phyloP scores from a whole-genome alignment of 1,284 basidiomycete genomes.

The Abortiporus biennis region DNA sequence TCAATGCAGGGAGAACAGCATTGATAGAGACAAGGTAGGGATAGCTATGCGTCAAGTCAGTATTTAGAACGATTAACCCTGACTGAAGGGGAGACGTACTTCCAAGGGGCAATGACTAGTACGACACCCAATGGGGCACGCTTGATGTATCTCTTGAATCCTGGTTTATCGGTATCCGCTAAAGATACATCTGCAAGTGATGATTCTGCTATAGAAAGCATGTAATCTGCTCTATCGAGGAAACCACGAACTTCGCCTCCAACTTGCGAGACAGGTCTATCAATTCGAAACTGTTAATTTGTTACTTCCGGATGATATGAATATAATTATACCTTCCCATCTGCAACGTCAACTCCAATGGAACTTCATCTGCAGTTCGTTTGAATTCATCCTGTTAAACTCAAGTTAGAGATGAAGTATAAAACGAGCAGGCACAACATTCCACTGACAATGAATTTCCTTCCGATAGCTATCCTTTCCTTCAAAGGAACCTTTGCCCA shows the following conservation, averaged over 20 bases:
- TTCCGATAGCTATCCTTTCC: slow-evolving; percentile 69
- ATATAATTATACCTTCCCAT: slow-evolving; percentile 68
- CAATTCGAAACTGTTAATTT: neutral
- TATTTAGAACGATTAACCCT: neutral
- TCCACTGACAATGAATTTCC: slow-evolving; percentile 65
- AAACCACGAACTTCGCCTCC: slow-evolving; percentile 80
- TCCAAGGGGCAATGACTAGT: slow-evolving; percentile 85
- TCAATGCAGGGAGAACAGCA: slow-evolving; percentile 82
- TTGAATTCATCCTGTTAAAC: slow-evolving; percentile 72
- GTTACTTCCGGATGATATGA: neutral
- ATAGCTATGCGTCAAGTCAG: slow-evolving; percentile 47
- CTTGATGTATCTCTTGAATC: slow-evolving; percentile 78
- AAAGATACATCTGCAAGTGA: slow-evolving; percentile 75
- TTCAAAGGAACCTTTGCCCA: slow-evolving; percentile 70
- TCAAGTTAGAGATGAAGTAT: neutral
- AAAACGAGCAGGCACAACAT: neutral
- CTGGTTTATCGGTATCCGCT: slow-evolving; percentile 72
- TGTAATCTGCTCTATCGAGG: slow-evolving; percentile 76
- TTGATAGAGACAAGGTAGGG: slow-evolving; percentile 90
- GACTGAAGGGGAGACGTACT: slow-evolving; percentile 43
- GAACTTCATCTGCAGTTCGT: slow-evolving; percentile 63
- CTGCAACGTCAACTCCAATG: slow-evolving; percentile 69
- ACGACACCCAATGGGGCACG: slow-evolving; percentile 86
- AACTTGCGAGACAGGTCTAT: slow-evolving; percentile 72
- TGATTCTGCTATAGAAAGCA: slow-evolving; percentile 79